Evolutionary conservation across 2,329 filamentous ascomycete species (phyloP), one percentile per base, ranked within the genome.

Genomic region (Sclerotiophoma versabilis): DNA sequence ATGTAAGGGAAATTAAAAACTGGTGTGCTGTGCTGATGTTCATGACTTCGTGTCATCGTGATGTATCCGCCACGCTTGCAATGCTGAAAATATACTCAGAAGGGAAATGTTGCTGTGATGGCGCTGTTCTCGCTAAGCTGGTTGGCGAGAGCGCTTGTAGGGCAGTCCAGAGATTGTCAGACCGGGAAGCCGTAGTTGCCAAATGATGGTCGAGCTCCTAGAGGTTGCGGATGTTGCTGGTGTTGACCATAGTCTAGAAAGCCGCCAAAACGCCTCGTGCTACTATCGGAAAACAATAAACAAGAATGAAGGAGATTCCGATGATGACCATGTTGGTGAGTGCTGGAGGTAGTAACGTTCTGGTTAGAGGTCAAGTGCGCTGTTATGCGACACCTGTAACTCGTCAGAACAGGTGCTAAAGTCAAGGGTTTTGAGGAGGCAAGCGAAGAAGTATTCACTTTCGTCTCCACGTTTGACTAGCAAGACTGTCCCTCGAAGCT

Each of bases 1-100:
- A 32, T 48, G 55, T 45, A 54, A 55, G 51, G 54, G 54, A 38
- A 54, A 66, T 65, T 65, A 70, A 61, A 58, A 54, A 41, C 39
- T 54, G 41, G 30, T 49, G 51, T 60, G 55, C 52, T 56, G 56
- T 58, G 59, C 57, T 58, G 54, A 61, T 64, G 54, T 65, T 73
- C 71, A 64, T 74, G 65, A 71, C 68, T 64, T 75, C 72, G 60
- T 75, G 57, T 65, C 71, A 54, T 73, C 70, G 70, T 74, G 64
- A 70, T 59, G 45, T 49, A 37, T 54, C 60, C 59, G 57, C 57
- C 61, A 59, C 68, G 62, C 69, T 68, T 54, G 59, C 59, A 62
- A 73, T 70, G 65, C 64, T 73, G 64, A 65, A 72, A 63, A 68
- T 65, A 68, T 63, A 72, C 48, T 50, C 42, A 47, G 62, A 67